Percentiles rank a stretch among this genome's conserved stretches.
phyloP scores from a whole-genome alignment of 2,329 filamentous ascomycete genomes.

The Aspergillus hortae region DNA sequence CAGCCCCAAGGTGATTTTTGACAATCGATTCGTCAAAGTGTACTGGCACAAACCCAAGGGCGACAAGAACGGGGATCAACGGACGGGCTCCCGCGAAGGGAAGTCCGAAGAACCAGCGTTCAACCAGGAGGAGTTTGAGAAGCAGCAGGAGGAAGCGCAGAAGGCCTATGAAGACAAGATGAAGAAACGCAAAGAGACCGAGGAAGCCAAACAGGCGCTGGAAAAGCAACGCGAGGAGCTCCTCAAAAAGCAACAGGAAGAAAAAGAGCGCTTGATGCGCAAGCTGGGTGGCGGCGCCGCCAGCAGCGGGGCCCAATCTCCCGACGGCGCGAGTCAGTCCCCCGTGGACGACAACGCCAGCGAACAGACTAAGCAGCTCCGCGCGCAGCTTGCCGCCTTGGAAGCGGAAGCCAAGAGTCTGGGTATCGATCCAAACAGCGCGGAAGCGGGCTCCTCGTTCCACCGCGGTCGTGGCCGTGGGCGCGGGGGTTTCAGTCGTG shows the following conservation, averaged over 20 bases:
- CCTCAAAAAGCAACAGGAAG: conserved; percentile 53
- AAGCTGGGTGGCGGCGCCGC: conserved; percentile 44
- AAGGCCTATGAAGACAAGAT: conserved; percentile 53
- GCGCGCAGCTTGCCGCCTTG: conserved; percentile 52
- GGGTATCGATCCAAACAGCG: conserved; percentile 46
- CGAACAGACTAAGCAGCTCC: conserved; percentile 51
- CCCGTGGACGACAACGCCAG: conserved; percentile 35
- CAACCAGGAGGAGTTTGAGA: conserved; percentile 52
- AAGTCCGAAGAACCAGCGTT: conserved; percentile 44
- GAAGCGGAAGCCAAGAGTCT: conserved; percentile 54
- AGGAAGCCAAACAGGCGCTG: conserved; percentile 50
- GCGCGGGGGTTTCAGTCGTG: conserved; percentile 34
- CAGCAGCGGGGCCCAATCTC: conserved; percentile 24
- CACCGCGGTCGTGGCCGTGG: conserved; percentile 38
- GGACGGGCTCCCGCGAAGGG: conserved; percentile 15
- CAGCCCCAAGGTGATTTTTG: conserved; percentile 61
- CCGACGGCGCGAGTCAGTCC: conserved; percentile 21
- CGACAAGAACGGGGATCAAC: conserved; percentile 27
- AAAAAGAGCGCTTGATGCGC: conserved; percentile 49
- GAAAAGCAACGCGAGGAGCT: conserved; percentile 50
- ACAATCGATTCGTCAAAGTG: conserved; percentile 63
- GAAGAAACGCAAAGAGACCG: conserved; percentile 50
- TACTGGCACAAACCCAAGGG: conserved; percentile 55
- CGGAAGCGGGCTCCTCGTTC: conserved; percentile 28
- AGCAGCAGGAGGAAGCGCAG: conserved; percentile 56